These are phyloP conservation scores for Sugiyamaella lignohabitans DNA, from an alignment of 805 yeast genomes.

Conservation along the genomic window DNA sequence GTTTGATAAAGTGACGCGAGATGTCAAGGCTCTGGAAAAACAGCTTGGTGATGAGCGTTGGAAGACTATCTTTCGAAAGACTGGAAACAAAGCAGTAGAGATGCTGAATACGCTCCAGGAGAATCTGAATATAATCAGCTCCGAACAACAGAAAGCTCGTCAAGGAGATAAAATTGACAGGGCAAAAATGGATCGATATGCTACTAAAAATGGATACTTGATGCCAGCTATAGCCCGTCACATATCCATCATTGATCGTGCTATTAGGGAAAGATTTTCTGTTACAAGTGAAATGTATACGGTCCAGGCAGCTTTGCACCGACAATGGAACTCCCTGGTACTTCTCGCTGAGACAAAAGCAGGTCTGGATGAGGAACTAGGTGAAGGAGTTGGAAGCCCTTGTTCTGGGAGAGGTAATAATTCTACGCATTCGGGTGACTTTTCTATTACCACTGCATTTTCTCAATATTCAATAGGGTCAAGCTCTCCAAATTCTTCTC, in stretches of 20 bases:
- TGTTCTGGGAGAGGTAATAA: neutral
- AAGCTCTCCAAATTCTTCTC: neutral
- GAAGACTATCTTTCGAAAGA: constrained; percentile 17
- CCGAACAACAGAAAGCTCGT: constrained; percentile 3
- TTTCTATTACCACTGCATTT: neutral
- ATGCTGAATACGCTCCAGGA: constrained; percentile 15
- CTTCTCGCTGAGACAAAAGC: constrained; percentile 2
- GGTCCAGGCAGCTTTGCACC: constrained; percentile 13
- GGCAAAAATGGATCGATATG: constrained; percentile 10
- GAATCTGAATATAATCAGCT: constrained; percentile 9
- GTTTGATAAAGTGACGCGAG: constrained; percentile 7
- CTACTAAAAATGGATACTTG: constrained; percentile 14
- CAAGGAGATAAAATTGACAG: constrained; percentile 1
- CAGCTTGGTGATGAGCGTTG: constrained; percentile 21
- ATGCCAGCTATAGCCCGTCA: constrained; percentile 12
- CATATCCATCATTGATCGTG: constrained; percentile 18
- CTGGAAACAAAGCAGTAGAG: constrained; percentile 15
- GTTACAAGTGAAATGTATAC: constrained; percentile 12
- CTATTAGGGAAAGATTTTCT: constrained; percentile 15
- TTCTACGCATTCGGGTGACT: neutral
- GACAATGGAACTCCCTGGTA: constrained; percentile 12
- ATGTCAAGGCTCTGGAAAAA: constrained; percentile 16
- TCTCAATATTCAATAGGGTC: no score
- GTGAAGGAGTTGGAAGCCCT: neutral
- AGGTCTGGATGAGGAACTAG: neutral